Percentiles rank a stretch among this genome's conserved stretches.
These are phyloP conservation scores for Brettanomyces bruxellensis DNA, from an alignment of 805 yeast genomes.

Conservation along the genomic window DNA sequence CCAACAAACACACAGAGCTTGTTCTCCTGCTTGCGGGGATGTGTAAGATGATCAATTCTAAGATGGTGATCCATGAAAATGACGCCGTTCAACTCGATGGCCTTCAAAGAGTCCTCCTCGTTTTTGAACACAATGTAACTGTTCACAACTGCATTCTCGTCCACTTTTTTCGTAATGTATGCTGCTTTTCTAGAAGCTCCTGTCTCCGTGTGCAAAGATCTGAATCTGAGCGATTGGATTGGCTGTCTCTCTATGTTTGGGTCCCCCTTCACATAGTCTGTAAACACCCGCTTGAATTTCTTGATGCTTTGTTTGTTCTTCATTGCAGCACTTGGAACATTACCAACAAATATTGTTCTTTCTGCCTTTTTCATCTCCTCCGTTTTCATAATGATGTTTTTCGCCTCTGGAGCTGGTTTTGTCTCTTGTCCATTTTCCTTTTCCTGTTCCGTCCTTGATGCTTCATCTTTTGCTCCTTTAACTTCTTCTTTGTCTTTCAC, in stretches of 20 bases:
- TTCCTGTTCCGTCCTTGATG: slow-evolving; percentile 4
- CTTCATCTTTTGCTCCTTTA: slow-evolving; percentile 13
- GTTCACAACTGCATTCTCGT: slow-evolving; percentile 69
- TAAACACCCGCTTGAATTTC: slow-evolving; percentile 57
- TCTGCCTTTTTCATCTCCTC: slow-evolving; percentile 76
- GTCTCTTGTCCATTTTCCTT: slow-evolving; percentile 9
- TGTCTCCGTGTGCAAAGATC: slow-evolving; percentile 86
- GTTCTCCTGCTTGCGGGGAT: slow-evolving; percentile 80
- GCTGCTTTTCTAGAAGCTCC: slow-evolving; percentile 90
- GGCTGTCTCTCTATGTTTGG: slow-evolving; percentile 26
- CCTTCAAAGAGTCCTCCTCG: slow-evolving; percentile 38
- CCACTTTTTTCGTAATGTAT: slow-evolving; percentile 68
- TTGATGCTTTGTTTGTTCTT: slow-evolving; percentile 53
- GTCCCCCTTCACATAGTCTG: slow-evolving; percentile 16
- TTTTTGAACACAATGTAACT: slow-evolving; percentile 76
- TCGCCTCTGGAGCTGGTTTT: slow-evolving; percentile 28
- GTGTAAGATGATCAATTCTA: slow-evolving; percentile 88
- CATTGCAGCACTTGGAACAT: slow-evolving; percentile 59
- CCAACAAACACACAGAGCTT: slow-evolving; percentile 86
- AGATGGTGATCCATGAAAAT: slow-evolving; percentile 67
- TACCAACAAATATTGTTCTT: slow-evolving; percentile 82
- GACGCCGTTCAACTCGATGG: slow-evolving; percentile 50
- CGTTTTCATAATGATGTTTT: slow-evolving; percentile 50
- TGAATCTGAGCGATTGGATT: slow-evolving; percentile 73
- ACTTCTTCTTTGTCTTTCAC: slow-evolving; percentile 18